Percentiles rank a stretch among this genome's conserved stretches.
phyloP scores from a whole-genome alignment of 176 grass and related monocot species.

The Triticum turgidum region DNA sequence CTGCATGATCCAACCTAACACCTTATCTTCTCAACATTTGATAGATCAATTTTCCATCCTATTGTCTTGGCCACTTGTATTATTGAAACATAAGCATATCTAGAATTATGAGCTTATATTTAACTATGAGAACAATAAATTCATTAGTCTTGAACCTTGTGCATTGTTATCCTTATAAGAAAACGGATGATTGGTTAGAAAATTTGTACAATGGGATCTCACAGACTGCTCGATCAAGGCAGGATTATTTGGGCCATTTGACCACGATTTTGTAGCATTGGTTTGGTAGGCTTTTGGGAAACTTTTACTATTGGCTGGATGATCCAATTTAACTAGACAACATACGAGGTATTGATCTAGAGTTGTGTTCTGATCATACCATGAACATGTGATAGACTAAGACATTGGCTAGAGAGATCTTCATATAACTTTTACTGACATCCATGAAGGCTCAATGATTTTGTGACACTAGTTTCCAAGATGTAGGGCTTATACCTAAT shows the following conservation, averaged over 20 bases:
- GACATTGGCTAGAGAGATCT: too few species aligned
- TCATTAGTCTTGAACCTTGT: neutral
- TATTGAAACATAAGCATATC: neutral
- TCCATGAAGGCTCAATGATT: too few species aligned
- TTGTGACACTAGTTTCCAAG: too few species aligned
- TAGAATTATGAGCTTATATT: neutral
- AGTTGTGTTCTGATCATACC: too few species aligned
- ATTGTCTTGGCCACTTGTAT: too few species aligned
- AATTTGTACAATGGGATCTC: neutral
- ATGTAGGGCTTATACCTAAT: too few species aligned
- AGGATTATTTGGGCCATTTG: neutral
- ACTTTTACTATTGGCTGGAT: neutral
- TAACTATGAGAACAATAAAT: neutral
- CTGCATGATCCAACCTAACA: neutral
- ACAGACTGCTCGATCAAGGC: neutral
- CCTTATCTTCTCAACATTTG: neutral
- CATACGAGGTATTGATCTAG: too few species aligned
- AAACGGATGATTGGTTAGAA: neutral
- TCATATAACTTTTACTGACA: too few species aligned
- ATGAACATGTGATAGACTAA: too few species aligned
- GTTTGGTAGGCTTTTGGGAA: too few species aligned
- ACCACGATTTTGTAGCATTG: too few species aligned
- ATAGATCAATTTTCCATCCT: too few species aligned
- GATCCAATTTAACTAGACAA: neutral
- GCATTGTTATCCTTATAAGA: neutral